Percentiles rank a stretch among this genome's conserved stretches.
phyloP scores from a whole-genome alignment of 2,329 filamentous ascomycete genomes.

The Periconia digitata region DNA sequence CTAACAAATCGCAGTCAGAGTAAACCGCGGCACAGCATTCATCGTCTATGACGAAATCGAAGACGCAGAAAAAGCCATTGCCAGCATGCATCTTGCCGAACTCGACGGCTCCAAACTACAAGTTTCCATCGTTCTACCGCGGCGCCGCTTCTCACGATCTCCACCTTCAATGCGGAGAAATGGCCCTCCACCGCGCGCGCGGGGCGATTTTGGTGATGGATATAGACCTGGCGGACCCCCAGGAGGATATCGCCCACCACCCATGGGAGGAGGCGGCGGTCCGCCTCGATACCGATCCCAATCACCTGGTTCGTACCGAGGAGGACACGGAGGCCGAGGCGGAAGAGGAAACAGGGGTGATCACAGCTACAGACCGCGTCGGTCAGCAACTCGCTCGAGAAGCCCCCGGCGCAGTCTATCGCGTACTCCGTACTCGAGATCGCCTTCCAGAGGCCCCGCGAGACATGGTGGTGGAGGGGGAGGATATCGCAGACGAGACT shows the following conservation, averaged over 20 bases:
- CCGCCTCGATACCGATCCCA: constrained; percentile 39
- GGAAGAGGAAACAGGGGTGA: constrained; percentile 40
- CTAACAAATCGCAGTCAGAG: constrained; percentile 63
- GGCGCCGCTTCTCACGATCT: constrained; percentile 77
- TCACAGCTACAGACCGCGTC: constrained; percentile 24
- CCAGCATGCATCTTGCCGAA: constrained; percentile 98
- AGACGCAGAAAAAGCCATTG: constrained; percentile 84
- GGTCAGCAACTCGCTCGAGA: constrained; percentile 45
- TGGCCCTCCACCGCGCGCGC: constrained; percentile 42
- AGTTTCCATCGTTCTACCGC: constrained; percentile 85
- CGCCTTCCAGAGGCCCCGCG: constrained; percentile 36
- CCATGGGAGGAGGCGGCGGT: constrained; percentile 39
- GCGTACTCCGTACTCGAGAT: constrained; percentile 45
- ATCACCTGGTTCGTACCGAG: constrained; percentile 47
- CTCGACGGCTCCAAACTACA: constrained; percentile 80
- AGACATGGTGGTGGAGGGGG: constrained; percentile 26
- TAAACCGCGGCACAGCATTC: constrained; percentile 91
- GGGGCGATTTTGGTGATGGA: constrained; percentile 16
- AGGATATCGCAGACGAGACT: constrained; percentile 40
- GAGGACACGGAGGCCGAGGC: constrained; percentile 36
- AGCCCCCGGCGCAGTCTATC: constrained; percentile 46
- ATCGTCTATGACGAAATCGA: constrained; percentile 77
- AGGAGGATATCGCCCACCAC: constrained; percentile 39
- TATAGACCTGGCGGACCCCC: constrained; percentile 41
- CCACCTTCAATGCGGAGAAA: constrained; percentile 69